Base-by-base conservation (phyloP, 2,329 filamentous ascomycete genomes). In the Ophiocordyceps australis region DNA sequence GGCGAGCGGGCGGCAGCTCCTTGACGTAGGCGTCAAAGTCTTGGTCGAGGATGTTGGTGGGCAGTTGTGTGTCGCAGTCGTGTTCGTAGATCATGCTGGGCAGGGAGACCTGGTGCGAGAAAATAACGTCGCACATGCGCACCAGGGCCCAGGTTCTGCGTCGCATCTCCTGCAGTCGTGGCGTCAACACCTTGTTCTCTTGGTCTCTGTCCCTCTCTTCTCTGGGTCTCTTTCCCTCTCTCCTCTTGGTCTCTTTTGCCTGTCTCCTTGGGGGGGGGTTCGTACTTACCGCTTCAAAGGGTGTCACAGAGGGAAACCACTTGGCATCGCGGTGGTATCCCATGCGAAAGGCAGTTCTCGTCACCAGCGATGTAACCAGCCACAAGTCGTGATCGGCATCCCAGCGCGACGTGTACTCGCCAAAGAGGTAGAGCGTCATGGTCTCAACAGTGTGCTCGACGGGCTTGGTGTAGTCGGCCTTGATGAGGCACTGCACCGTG, bases 1-100 rank as follows among this genome's bases (percentile, higher is more conserved):
- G 73, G 29, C 77, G 57, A 1, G 75, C 68, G 2, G 67, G 62
- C 1, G 80, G 80, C 8, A 86, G 47, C 7, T 61, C 52, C 35
- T 73, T 75, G 33, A 70, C 75, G 14, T 68, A 64, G 4, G 75
- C 72, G 24, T 72, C 64, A 20, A 89, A 73, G 36, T 86, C 80
- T 33, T 85, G 77, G 37, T 89, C 80, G 42, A 79, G 80, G 11
- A 86, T 63, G 40, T 86, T 89, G 29, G 72, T 67, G 1, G 80
- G 80, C 5, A 80, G 52, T 37, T 75, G 63, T 0, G 78, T 75
- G 39, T 89, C 81, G 28, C 72, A 82, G 41, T 83, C 74, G 24
- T 75, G 62, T 9, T 75, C 64, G 33, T 76, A 67, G 15, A 85
- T 73, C 62, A 85, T 82, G 32, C 53, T 64, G 5, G 66, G 65